Evolutionary conservation across 208 protist species (phyloP).

Genomic region (Naegleria gruberi): DNA sequence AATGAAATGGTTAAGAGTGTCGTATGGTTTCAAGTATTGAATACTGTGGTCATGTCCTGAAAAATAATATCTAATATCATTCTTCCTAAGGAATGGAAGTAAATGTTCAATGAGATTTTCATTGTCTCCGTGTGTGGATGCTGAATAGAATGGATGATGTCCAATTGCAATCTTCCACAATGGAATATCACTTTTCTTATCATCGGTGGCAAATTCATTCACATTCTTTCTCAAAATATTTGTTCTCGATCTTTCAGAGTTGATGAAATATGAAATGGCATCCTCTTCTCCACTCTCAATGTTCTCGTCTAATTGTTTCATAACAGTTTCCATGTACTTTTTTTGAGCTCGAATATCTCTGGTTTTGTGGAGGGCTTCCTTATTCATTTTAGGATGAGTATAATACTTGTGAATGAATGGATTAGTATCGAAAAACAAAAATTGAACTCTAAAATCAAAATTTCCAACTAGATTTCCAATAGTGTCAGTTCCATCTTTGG

Average conservation of each 20-base stretch:
- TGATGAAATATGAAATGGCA: neutral
- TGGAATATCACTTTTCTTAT: neutral
- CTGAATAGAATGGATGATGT: neutral
- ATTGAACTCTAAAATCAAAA: neutral
- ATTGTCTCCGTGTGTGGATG: neutral
- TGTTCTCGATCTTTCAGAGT: neutral
- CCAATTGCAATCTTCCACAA: neutral
- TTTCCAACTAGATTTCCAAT: neutral
- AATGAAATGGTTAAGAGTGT: neutral
- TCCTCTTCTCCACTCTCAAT: neutral
- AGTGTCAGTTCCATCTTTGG: neutral
- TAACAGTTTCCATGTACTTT: neutral
- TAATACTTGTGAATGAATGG: neutral
- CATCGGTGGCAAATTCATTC: neutral
- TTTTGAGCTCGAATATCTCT: neutral
- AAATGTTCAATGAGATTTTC: neutral
- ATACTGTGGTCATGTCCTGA: neutral
- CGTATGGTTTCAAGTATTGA: neutral
- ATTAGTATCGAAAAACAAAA: neutral
- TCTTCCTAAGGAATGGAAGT: neutral
- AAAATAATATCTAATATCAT: neutral
- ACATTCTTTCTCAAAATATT: neutral
- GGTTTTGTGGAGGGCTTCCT: neutral
- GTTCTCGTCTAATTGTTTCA: neutral
- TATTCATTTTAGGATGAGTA: neutral